Base-by-base conservation (phyloP, 352 stramenopile genomes). In the Globisporangium yorkense region DNA sequence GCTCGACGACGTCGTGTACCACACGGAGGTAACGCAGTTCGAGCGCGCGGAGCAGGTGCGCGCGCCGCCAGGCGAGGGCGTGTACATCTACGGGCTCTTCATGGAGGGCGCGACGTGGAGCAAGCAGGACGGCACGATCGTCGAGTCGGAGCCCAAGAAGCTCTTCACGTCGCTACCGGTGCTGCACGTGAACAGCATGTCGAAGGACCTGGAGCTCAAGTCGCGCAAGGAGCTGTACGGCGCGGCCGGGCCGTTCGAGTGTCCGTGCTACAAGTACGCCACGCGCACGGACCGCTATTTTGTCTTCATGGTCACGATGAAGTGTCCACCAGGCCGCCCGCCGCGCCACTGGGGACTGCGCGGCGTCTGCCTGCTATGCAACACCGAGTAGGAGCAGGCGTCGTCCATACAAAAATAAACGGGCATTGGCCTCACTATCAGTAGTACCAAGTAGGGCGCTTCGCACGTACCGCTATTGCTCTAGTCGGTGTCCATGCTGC, bases 1-100 rank as follows among this genome's bases (percentile, higher is more conserved):
- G 15, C 75, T 99, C 9, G 96, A 99, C 68, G 96, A 99, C 65
- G 95, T 99, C 3, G 88, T 99, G 3, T 99, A 98, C 68, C 93
- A 98, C 67, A 98, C 91, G 0, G 96, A 98, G 69, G 95, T 99
- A 20, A 98, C 94, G 27, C 80, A 87, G 24, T 97, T 97, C 68
- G 94, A 98, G 59, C 77, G 92, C 20, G 72, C 87, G 0, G 92
- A 98, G 61, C 94, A 98, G 66, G 84, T 92, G 49, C 77, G 84
- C 13, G 66, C 79, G 24, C 76, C 92, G 18, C 96, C 96, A 0
- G 69, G 70, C 5, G 96, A 99, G 69, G 97, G 97, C 39, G 94
- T 99, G 37, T 98, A 98, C 74, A 94, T 99, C 57, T 96, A 99
- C 66, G 97, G 97, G 0, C 81, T 99, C 27, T 98, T 97, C 61